These are phyloP conservation scores for Arthrinium puccinioides DNA, from an alignment of 2,329 filamentous ascomycete species.

Conservation along the genomic window DNA sequence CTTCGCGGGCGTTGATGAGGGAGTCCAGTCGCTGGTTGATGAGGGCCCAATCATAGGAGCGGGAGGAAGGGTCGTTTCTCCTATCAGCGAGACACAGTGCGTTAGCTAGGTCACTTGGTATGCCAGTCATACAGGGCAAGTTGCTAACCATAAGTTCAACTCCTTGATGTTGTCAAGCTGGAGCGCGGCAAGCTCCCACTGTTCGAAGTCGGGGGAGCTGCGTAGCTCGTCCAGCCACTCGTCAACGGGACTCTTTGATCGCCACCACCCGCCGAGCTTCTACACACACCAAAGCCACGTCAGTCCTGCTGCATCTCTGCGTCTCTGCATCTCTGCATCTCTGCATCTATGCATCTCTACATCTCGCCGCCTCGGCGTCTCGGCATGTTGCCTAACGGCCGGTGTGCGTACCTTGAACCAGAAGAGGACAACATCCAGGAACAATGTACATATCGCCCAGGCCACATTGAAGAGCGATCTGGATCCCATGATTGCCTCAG, in stretches of 20 bases:
- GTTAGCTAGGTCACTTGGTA: too few species aligned
- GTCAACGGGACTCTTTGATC: constrained; percentile 54
- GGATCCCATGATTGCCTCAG: constrained; percentile 29
- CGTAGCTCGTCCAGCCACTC: constrained; percentile 59
- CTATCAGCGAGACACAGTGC: constrained; percentile 30
- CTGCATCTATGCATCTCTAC: constrained; percentile 4
- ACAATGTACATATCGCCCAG: constrained; percentile 46
- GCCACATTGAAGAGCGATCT: constrained; percentile 22
- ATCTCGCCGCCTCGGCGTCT: background rate
- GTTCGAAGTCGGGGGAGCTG: constrained; percentile 65
- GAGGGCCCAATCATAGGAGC: constrained; percentile 79
- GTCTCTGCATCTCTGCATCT: background rate
- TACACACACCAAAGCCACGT: constrained; percentile 33
- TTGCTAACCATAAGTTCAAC: constrained; percentile 66
- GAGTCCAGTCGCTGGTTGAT: constrained; percentile 71
- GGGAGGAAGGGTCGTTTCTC: constrained; percentile 74
- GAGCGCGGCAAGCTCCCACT: constrained; percentile 80
- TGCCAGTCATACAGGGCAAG: background rate
- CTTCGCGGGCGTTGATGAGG: constrained; percentile 61
- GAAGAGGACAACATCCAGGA: constrained; percentile 54
- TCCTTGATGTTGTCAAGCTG: constrained; percentile 77
- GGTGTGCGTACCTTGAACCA: constrained; percentile 46
- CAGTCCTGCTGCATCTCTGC: constrained; percentile 11
- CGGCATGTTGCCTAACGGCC: background rate
- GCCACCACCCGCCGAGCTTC: constrained; percentile 64